Evolutionary conservation across 2,329 filamentous ascomycete species (phyloP), one percentile per base, ranked within the genome.

Genomic region (Plenodomus tracheiphilus): DNA sequence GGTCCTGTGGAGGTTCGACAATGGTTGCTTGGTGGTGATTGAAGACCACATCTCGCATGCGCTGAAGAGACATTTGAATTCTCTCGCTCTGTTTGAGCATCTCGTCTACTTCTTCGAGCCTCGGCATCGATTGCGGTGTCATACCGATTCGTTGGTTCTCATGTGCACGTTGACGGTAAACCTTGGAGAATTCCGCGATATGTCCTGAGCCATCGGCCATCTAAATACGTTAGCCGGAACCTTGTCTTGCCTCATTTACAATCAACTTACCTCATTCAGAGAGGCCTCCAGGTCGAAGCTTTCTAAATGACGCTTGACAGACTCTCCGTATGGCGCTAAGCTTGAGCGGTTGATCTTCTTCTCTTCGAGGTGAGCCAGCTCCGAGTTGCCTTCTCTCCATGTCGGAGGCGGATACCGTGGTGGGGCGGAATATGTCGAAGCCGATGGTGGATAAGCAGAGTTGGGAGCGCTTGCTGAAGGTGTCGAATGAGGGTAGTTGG

Each of bases 221-320:
- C 77, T 79, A 35, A 16, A 13, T 22, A 8, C 9, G 44, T 69
- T 49, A 68, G 59, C 30, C 35, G 41, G 8, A 13, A 32, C 4
- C 28, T 32, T 36, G 20, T 5, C 2, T 20, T 19, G 6, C 10
- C 6, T 16, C 10, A 9, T 20, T 28, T 28, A 5, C 9, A 18
- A 32, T 7, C 4, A 11, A 67, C 70, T 44, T 65, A 78, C 77
- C 64, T 80, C 77, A 41, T 77, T 79, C 4, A 81, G 63, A 3
- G 77, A 78, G 20, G 75, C 73, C 54, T 79, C 83, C 20, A 86
- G 68, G 64, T 87, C 84, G 53, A 82, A 86, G 40, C 79, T 77
- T 35, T 86, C 84, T 2, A 86, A 70, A 67, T 86, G 83, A 34
- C 84, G 77, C 64, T 87, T 86, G n/a, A 85, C 79, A 10, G 72